Conservation (phyloP, 306 rosid genomes). For the Sechiopsis laciniata region DNA sequence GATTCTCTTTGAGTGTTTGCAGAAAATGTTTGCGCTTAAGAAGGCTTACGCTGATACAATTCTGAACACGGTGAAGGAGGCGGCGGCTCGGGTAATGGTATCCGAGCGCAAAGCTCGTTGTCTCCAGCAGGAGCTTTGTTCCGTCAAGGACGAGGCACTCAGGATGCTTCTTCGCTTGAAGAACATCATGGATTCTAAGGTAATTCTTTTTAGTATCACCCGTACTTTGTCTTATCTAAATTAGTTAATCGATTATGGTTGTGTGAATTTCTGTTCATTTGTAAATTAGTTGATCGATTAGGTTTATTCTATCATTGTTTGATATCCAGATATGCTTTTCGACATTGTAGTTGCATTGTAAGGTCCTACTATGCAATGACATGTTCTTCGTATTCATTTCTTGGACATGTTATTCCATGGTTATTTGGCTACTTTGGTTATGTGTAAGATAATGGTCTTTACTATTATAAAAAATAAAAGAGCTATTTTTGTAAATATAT, state of each 20-base stretch:
- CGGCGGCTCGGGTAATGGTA: slow-evolving; percentile 62
- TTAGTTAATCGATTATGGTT: not conserved
- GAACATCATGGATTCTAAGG: slow-evolving; percentile 62
- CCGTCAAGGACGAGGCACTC: slow-evolving; percentile 48
- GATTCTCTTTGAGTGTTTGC: slow-evolving; percentile 11
- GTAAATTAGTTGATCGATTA: too few relatives aligned
- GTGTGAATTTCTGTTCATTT: not conserved
- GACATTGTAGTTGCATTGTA: not conserved
- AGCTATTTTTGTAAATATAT: not conserved
- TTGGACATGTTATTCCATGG: not conserved
- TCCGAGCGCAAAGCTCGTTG: slow-evolving; percentile 47
- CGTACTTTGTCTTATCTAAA: not conserved
- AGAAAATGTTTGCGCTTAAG: slow-evolving; percentile 66
- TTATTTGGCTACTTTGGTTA: not conserved
- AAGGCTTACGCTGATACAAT: slow-evolving; percentile 71
- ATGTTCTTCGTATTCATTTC: not conserved
- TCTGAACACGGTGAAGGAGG: slow-evolving; percentile 72
- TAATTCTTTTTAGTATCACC: slow-evolving; percentile 12
- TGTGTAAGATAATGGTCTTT: not conserved
- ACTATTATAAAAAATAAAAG: not conserved
- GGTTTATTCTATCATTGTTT: not conserved
- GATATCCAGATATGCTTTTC: not conserved
- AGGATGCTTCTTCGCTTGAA: slow-evolving; percentile 56
- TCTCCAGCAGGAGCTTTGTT: slow-evolving; percentile 43
- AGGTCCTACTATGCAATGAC: not conserved